Conservation (phyloP, 2,329 filamentous ascomycete genomes). For the Penicillium sp. region DNA sequence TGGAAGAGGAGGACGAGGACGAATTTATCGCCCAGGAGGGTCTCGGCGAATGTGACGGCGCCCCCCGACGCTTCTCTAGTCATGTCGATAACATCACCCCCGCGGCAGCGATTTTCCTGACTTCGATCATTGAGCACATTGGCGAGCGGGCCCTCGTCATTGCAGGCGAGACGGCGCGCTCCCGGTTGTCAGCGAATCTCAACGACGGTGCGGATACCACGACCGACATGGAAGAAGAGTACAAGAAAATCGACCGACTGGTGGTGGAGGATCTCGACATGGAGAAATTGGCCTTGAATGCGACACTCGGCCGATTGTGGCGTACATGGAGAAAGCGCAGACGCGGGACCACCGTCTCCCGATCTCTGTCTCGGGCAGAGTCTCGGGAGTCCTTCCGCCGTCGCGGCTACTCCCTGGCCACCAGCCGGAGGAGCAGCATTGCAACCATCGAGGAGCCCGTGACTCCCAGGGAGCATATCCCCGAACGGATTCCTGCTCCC, state of each 20-base stretch:
- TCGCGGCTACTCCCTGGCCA: constrained; percentile 24
- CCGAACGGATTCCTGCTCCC: constrained; percentile 4
- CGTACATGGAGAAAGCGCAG: constrained; percentile 84
- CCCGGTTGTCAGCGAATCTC: constrained; percentile 29
- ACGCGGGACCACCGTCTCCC: constrained; percentile 34
- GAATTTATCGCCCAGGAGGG: constrained; percentile 77
- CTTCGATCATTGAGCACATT: constrained; percentile 88
- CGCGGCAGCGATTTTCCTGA: constrained; percentile 90
- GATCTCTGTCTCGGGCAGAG: constrained; percentile 42
- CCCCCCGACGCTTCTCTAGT: constrained; percentile 54
- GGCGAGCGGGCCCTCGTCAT: constrained; percentile 87
- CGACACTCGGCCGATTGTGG: constrained; percentile 85
- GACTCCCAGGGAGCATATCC: constrained; percentile 15
- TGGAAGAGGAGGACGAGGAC: constrained; percentile 98
- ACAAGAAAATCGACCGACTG: constrained; percentile 56
- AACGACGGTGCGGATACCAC: constrained; percentile 57
- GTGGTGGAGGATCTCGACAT: constrained; percentile 88
- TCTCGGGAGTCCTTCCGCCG: constrained; percentile 40
- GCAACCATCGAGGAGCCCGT: constrained; percentile 32
- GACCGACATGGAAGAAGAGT: constrained; percentile 40
- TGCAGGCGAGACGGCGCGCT: constrained; percentile 73
- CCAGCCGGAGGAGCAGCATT: constrained; percentile 39
- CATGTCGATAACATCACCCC: constrained; percentile 70
- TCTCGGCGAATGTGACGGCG: constrained; percentile 54
- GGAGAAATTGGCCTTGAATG: constrained; percentile 85